A percentile compares a stretch with the other conserved stretches of the same genome.
Conservation (phyloP, 495 filamentous ascomycete genomes). For the Lichina pygmaea region DNA sequence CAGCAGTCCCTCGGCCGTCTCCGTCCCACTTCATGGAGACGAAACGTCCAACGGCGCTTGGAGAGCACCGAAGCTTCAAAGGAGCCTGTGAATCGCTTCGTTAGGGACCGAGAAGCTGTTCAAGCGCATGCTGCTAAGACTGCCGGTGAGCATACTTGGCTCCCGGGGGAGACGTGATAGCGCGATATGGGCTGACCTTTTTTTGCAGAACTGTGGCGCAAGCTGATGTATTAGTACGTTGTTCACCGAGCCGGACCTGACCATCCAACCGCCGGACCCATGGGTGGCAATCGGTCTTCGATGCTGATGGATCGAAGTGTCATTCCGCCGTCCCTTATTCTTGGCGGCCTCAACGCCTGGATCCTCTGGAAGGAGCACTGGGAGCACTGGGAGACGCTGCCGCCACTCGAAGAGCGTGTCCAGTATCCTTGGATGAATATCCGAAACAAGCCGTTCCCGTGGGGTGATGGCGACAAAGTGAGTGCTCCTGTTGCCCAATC, state of each 20-base stretch:
- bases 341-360: constrained; percentile 55
- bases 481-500: constrained; percentile 7
- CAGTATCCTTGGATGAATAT: constrained; percentile 94
- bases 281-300: not conserved
- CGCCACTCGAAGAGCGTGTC: constrained; percentile 60
- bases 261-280: too few relatives aligned
- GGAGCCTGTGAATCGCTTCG: constrained; percentile 63
- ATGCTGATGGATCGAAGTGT: constrained; percentile 18
- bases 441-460: constrained; percentile 66
- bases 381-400: constrained; percentile 74
- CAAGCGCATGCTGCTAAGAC: constrained; percentile 66
- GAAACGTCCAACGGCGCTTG: constrained; percentile 36
- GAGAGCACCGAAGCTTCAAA: constrained; percentile 12
- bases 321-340: constrained; percentile 38
- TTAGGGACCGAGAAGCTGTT: constrained; percentile 56
- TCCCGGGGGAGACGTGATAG: not conserved
- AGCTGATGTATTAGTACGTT: constrained; percentile 67
- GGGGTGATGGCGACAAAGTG: constrained; percentile 85
- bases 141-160: constrained; percentile 27
- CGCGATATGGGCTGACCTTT: constrained; percentile 9
- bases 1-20: constrained; percentile 29
- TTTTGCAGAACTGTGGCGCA: constrained; percentile 62
- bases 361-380: constrained; percentile 82
- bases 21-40: constrained; percentile 27
- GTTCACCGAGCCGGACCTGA: too few relatives aligned